Evolutionary conservation across 2,329 filamentous ascomycete species (phyloP).

Genomic region (Exophiala calicioides): DNA sequence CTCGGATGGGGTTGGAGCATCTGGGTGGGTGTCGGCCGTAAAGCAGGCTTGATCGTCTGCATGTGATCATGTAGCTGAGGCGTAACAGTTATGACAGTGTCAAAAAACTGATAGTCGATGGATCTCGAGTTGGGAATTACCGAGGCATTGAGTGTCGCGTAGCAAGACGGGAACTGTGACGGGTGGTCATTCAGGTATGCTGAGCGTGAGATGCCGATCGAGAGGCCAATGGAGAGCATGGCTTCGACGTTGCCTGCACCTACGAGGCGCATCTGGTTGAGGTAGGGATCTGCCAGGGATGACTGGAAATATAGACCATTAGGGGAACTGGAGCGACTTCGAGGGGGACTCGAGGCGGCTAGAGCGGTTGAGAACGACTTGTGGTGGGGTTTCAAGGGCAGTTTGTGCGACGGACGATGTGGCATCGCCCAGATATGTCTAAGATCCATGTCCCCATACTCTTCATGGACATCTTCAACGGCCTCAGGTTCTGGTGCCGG

Average conservation of each 20-base stretch:
- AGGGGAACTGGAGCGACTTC: too few relatives aligned
- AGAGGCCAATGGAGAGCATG: constrained; percentile 19
- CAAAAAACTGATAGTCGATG: constrained; percentile 10
- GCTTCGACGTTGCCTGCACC: constrained; percentile 20
- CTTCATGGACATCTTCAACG: constrained; percentile 11
- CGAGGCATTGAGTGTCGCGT: constrained; percentile 12
- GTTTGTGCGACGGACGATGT: neutral
- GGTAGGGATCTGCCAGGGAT: constrained; percentile 15
- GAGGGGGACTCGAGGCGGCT: neutral
- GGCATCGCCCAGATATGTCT: constrained; percentile 18
- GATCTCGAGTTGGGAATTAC: neutral
- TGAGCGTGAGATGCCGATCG: constrained; percentile 20
- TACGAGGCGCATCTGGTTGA: constrained; percentile 24
- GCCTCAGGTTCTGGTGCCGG: constrained; percentile 3
- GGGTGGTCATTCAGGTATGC: constrained; percentile 29
- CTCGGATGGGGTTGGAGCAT: constrained; percentile 21
- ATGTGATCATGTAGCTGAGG: constrained; percentile 16
- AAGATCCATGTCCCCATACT: constrained; percentile 22
- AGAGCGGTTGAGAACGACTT: neutral
- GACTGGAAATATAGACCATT: neutral
- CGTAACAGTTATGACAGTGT: constrained; percentile 12
- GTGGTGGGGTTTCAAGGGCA: neutral
- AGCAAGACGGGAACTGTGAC: constrained; percentile 23
- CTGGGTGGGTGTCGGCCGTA: constrained; percentile 21
- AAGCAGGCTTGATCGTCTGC: constrained; percentile 6